Evolutionary conservation across 345 rosid species (phyloP), one percentile per base, ranked within the genome.

Genomic region (Durio zibethinus): DNA sequence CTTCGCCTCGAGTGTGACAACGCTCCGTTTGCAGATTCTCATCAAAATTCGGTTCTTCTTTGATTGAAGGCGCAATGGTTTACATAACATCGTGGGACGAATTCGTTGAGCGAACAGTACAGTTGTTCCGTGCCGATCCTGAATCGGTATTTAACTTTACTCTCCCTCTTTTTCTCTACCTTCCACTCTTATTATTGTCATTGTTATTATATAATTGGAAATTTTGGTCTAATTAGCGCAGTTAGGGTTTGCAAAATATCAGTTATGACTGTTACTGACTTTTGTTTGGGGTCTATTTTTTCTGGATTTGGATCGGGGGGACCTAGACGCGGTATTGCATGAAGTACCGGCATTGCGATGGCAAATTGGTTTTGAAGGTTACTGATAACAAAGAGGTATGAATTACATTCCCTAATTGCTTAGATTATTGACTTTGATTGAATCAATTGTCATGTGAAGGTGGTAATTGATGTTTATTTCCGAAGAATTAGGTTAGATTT

Each of bases 291-390:
- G 16, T 2, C 47, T 54, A 48, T 29, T 43, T 76, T 70, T 21
- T 48, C 38, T 62, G 59, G 27, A 65, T 43, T 73, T 72, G 63
- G 48, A 77, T 80, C 43, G 35, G 76, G 72, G 72, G 84, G 80
- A 47, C 18, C 60, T 79, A 96, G 98, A 92, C 99, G 40, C 90
- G 99, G 62, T 96, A 96, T 84, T 87, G 87, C 33, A 90, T 92
- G 86, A 96, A 96, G 91, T 96, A 92, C 80, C 81, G 99, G 67
- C 97, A 93, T 78, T 90, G 98, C 40, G 98, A 96, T 7, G 98
- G 98, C 76, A 93, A 91, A 79, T 86, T 96, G 93, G 94, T 96
- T 85, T 94, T 96, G 81, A 96, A 93, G 87, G 99, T 96, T 84
- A 93, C 99, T 69, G 98, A 96, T 80, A 91, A 96, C 90, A 93